Evolutionary conservation across 176 grass and related monocot genomes (phyloP).

Genomic region (Cocos nucifera): DNA sequence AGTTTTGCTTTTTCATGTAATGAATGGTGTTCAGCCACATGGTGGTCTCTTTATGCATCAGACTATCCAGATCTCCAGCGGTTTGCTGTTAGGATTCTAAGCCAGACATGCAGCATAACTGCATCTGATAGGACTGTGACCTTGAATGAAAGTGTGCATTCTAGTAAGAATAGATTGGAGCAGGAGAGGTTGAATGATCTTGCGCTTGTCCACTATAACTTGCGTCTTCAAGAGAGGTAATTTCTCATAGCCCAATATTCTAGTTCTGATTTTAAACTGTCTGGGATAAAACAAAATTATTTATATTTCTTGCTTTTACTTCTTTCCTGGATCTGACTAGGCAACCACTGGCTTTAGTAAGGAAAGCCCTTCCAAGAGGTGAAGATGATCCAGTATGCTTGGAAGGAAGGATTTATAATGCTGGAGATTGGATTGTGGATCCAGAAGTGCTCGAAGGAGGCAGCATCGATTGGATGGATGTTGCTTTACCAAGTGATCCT

Average conservation of each 20-base stretch:
- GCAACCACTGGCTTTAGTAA: too few relatives aligned
- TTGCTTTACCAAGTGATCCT: too few relatives aligned
- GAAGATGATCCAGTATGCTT: too few relatives aligned
- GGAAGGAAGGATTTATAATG: too few relatives aligned
- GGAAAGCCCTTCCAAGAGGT: too few relatives aligned
- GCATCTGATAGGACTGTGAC: conserved; percentile 15
- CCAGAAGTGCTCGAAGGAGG: too few relatives aligned
- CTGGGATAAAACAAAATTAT: too few relatives aligned
- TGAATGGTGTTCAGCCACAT: conserved; percentile 20
- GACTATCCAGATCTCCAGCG: conserved; percentile 26
- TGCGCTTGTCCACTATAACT: conserved; percentile 25
- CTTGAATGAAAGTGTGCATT: conserved; percentile 15
- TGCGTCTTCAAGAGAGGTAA: conserved; percentile 17
- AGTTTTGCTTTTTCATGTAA: background rate
- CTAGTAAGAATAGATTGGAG: conserved; percentile 25
- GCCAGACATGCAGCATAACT: conserved; percentile 29
- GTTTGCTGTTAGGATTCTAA: conserved; percentile 31
- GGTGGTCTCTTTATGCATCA: conserved; percentile 33
- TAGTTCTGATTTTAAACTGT: too few relatives aligned
- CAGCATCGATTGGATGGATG: too few relatives aligned
- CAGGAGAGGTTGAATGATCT: conserved; percentile 21
- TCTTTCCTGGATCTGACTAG: too few relatives aligned
- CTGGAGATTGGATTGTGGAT: too few relatives aligned
- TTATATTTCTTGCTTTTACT: too few relatives aligned
- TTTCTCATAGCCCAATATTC: background rate